phyloP scores from a whole-genome alignment of 192 early-diverging fungal species.

The Chytriomyces confervae region DNA sequence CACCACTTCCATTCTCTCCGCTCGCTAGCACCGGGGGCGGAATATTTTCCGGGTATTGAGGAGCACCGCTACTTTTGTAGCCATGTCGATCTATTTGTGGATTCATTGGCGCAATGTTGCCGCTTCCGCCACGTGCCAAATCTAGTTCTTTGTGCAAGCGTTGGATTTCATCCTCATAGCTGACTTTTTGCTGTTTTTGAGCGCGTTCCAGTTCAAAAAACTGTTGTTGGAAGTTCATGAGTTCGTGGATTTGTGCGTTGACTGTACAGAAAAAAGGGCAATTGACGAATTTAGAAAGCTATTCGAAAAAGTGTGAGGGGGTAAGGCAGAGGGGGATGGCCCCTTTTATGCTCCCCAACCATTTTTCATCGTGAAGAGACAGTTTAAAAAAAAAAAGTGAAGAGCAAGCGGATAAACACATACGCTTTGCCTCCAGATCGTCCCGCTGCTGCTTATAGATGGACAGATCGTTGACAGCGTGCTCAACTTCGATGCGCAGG shows the following conservation, averaged over 20 bases:
- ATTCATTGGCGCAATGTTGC: conserved; percentile 57
- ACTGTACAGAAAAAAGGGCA: conserved; percentile 54
- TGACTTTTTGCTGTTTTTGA: conserved; percentile 76
- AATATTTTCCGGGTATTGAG: conserved; percentile 57
- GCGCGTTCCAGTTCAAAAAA: conserved; percentile 82
- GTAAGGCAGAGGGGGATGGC: not conserved
- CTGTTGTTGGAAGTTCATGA: conserved; percentile 76
- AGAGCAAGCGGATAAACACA: conserved; percentile 35
- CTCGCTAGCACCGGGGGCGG: conserved; percentile 72
- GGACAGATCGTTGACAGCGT: conserved; percentile 73
- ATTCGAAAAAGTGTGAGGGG: not conserved
- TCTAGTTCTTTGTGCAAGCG: conserved; percentile 85
- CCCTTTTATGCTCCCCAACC: conserved; percentile 24
- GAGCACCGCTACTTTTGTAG: conserved; percentile 49
- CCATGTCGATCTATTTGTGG: conserved; percentile 17
- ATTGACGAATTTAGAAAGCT: not conserved
- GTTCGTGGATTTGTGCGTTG: conserved; percentile 78
- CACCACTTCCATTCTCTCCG: conserved; percentile 43
- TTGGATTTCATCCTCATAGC: conserved; percentile 89
- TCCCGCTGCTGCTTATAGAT: conserved; percentile 78
- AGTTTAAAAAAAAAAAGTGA: not conserved
- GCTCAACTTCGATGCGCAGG: conserved; percentile 79
- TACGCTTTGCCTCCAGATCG: conserved; percentile 89
- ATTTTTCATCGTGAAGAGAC: not conserved
- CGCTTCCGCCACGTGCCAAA: conserved; percentile 59